Percentiles rank a stretch among this genome's conserved stretches.
Evolutionary conservation across 2,329 filamentous ascomycete genomes (phyloP).

Genomic region (Fusarium sacchari): DNA sequence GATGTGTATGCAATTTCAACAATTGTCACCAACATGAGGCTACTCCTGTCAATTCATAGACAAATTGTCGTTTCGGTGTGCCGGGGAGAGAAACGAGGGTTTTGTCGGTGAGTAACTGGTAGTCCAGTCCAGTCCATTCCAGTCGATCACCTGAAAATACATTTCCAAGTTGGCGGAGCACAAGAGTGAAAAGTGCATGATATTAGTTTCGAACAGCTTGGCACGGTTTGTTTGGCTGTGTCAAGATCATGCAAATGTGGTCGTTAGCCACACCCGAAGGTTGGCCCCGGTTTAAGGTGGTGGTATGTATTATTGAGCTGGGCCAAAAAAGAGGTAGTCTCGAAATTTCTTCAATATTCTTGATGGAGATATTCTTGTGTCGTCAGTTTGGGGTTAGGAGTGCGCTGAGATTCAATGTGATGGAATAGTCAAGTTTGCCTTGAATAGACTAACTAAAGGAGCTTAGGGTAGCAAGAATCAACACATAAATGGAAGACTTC

Average conservation of each 20-base stretch:
- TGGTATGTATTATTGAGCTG: not conserved
- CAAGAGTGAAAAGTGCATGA: conserved; percentile 32
- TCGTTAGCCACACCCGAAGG: conserved; percentile 37
- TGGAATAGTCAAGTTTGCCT: conserved; percentile 4
- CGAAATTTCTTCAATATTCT: conserved; percentile 11
- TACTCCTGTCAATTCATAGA: not conserved
- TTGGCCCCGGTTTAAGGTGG: conserved; percentile 12
- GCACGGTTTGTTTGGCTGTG: conserved; percentile 36
- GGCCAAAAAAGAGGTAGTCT: not conserved
- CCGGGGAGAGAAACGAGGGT: not conserved
- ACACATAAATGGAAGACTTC: not conserved
- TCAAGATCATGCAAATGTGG: conserved; percentile 43
- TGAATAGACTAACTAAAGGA: not conserved
- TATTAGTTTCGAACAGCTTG: conserved; percentile 26
- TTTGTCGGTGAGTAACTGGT: conserved; percentile 35
- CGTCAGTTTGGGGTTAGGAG: not conserved
- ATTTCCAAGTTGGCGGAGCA: conserved; percentile 16
- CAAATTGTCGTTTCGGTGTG: not conserved
- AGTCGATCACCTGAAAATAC: conserved; percentile 1
- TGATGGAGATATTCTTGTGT: not conserved
- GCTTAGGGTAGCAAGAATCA: not conserved
- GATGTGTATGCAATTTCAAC: not conserved
- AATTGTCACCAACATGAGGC: not conserved
- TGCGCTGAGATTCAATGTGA: not conserved
- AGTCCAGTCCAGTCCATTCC: not conserved